A percentile compares a stretch with the other conserved stretches of the same genome.
These are phyloP conservation scores for Thalassiosira ordinaria DNA, from an alignment of 352 stramenopile genomes.

Conservation along the genomic window DNA sequence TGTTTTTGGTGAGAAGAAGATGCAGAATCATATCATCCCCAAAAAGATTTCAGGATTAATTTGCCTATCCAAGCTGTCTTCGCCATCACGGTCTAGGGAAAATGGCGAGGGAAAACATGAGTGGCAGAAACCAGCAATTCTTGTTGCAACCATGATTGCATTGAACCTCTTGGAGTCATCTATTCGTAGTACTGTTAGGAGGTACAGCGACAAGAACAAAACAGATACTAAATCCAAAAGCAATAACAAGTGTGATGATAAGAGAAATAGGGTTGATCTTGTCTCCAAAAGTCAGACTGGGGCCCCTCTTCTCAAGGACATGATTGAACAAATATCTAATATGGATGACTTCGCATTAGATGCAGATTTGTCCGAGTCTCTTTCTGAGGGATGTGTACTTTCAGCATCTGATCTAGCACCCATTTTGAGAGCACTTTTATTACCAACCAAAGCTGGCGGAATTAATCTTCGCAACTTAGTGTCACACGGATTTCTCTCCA, in stretches of 20 bases:
- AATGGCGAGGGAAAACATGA: conserved; percentile 1
- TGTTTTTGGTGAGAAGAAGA: conserved; percentile 8
- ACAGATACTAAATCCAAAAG: not conserved
- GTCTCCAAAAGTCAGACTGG: conserved; percentile 20
- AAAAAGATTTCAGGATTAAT: conserved; percentile 47
- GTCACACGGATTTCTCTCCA: conserved; percentile 70
- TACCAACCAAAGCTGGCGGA: conserved; percentile 35
- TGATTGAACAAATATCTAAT: conserved; percentile 49
- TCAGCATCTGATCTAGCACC: conserved; percentile 21
- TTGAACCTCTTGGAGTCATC: conserved; percentile 57
- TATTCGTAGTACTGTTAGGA: conserved; percentile 22
- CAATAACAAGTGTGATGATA: not conserved
- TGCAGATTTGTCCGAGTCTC: not conserved
- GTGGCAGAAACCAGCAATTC: conserved; percentile 9
- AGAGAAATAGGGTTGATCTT: not conserved
- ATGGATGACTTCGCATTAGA: conserved; percentile 5
- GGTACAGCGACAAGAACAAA: not conserved
- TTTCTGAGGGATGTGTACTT: not conserved
- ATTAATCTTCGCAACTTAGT: conserved; percentile 76
- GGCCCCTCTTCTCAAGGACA: conserved; percentile 46
- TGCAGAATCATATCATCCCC: conserved; percentile 7
- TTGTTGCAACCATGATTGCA: conserved; percentile 48
- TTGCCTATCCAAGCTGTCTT: conserved; percentile 28
- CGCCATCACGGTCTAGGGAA: not conserved
- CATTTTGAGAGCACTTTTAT: conserved; percentile 38